phyloP scores from a whole-genome alignment of 257 asterid genomes.

The Euphrasia confusa region DNA sequence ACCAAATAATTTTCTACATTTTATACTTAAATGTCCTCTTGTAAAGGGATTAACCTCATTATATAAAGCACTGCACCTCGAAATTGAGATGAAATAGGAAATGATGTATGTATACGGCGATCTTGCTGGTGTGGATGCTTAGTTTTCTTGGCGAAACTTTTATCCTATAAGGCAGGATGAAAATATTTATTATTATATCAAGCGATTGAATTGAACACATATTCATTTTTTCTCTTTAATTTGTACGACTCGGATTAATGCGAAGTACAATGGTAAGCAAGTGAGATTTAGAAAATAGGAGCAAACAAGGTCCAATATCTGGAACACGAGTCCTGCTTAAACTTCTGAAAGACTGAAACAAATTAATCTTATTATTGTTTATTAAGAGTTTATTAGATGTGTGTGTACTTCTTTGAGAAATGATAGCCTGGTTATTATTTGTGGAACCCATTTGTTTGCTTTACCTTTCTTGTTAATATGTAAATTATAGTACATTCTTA shows the following conservation, averaged over 20 bases:
- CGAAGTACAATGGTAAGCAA: conserved; percentile 19
- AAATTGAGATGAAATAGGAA: neutral
- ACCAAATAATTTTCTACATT: neutral
- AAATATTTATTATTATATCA: conserved; percentile 3
- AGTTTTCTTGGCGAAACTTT: conserved; percentile 9
- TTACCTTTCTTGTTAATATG: neutral
- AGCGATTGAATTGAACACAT: conserved; percentile 1
- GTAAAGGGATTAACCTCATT: conserved; percentile 4
- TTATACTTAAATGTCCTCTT: conserved; percentile 4
- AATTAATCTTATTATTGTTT: conserved; percentile 1
- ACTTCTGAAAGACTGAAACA: conserved; percentile 2
- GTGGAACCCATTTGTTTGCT: conserved; percentile 14
- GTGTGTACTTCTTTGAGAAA: neutral
- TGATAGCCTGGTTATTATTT: neutral
- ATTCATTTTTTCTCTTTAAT: conserved; percentile 3
- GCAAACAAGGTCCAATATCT: neutral
- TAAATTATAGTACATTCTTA: neutral
- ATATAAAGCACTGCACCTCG: conserved; percentile 16
- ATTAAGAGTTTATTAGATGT: conserved; percentile 10
- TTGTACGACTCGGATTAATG: conserved; percentile 1
- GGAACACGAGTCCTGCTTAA: conserved; percentile 6
- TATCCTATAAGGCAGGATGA: neutral
- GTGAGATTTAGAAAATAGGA: conserved; percentile 4
- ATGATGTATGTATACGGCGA: conserved; percentile 13
- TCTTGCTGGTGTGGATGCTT: conserved; percentile 11